Evolutionary conservation across 306 rosid species (phyloP).

Genomic region (Acacia acuminata): DNA sequence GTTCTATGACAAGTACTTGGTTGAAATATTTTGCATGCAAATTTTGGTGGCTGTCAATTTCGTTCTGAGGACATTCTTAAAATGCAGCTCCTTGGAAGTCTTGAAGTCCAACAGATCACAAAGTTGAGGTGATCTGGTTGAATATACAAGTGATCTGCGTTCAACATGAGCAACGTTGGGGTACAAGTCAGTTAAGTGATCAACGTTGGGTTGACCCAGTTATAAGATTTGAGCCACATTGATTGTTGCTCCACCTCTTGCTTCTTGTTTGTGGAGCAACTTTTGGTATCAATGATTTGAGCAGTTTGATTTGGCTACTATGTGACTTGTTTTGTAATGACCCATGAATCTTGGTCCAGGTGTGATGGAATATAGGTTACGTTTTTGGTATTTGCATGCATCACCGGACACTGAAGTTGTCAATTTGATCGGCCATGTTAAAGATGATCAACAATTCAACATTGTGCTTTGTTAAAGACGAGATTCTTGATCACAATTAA

Average conservation of each 20-base stretch:
- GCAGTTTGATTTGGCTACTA: neutral
- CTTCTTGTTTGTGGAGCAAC: slow-evolving; percentile 3
- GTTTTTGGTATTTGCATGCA: neutral
- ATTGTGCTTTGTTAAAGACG: neutral
- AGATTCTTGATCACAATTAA: neutral
- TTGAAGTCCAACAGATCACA: neutral
- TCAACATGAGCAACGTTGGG: slow-evolving; percentile 14
- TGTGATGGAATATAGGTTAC: neutral
- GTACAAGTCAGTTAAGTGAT: slow-evolving; percentile 5
- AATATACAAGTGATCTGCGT: neutral
- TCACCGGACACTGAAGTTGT: neutral
- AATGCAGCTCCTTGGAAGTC: neutral
- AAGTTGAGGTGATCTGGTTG: neutral
- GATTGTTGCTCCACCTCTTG: neutral
- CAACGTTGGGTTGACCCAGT: neutral
- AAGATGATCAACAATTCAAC: neutral
- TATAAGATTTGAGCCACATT: neutral
- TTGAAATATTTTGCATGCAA: neutral
- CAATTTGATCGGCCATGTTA: neutral
- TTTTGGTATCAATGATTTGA: neutral
- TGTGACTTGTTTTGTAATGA: neutral
- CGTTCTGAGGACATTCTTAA: slow-evolving; percentile 9
- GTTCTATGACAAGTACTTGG: neutral
- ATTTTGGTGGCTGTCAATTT: slow-evolving; percentile 6
- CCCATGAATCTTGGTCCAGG: neutral